Conservation (phyloP, 805 yeast species). For the Wickerhamomyces rabaulensis region DNA sequence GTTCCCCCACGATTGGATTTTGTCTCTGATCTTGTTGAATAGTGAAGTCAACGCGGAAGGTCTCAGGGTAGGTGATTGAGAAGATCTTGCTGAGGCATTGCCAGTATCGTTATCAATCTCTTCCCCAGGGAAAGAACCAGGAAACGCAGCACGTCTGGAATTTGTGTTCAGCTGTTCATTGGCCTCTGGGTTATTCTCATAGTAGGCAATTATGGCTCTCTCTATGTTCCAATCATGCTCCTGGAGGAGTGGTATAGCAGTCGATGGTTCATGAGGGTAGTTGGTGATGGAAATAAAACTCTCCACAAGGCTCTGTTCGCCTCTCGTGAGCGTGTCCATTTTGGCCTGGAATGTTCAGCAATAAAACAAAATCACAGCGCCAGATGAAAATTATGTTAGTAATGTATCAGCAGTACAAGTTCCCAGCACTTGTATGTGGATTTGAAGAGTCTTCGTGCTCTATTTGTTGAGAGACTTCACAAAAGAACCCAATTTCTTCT, state of each 20-base stretch:
- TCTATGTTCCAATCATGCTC: conserved; percentile 36
- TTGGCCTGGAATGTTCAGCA: neutral
- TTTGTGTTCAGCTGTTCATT: conserved; percentile 18
- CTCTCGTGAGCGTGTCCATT: conserved; percentile 16
- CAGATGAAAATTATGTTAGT: too few species aligned
- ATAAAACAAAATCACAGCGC: neutral
- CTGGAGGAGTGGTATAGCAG: conserved; percentile 19
- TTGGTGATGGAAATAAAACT: conserved; percentile 16
- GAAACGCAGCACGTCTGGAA: conserved; percentile 11
- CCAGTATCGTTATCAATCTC: conserved; percentile 10
- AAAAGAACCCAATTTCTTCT: neutral
- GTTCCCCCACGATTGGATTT: conserved; percentile 17
- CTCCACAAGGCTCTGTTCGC: conserved; percentile 9
- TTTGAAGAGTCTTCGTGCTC: neutral
- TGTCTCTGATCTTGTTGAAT: conserved; percentile 14
- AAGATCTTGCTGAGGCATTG: conserved; percentile 3
- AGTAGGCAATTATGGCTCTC: conserved; percentile 22
- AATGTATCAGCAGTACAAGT: neutral
- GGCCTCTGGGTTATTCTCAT: conserved; percentile 20
- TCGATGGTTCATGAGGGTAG: conserved; percentile 14
- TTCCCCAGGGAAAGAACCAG: conserved; percentile 19
- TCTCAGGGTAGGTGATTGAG: conserved; percentile 18
- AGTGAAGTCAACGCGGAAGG: conserved; percentile 9
- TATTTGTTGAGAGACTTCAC: too few species aligned
- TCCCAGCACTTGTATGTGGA: neutral